phyloP scores from a whole-genome alignment of 2,329 filamentous ascomycete species.

The Fragosphaeria purpurea region DNA sequence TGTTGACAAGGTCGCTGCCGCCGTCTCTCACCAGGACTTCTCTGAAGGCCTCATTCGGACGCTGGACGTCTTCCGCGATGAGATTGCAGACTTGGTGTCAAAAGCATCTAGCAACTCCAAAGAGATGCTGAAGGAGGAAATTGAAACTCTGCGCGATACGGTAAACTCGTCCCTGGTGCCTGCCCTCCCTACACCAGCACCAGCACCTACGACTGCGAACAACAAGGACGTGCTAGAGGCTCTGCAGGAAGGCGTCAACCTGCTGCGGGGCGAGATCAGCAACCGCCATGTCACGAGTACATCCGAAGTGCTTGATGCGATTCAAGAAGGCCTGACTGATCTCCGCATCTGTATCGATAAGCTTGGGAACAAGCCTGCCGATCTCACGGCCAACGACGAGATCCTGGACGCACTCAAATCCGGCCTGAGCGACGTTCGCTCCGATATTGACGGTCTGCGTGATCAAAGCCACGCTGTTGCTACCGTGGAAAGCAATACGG shows the following conservation, averaged over 20 bases:
- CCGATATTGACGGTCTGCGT: constrained; percentile 72
- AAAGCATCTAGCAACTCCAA: constrained; percentile 41
- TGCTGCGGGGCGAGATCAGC: constrained; percentile 63
- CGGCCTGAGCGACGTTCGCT: constrained; percentile 65
- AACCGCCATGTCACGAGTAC: constrained; percentile 59
- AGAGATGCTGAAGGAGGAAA: constrained; percentile 69
- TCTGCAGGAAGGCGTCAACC: constrained; percentile 62
- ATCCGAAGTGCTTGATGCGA: constrained; percentile 77
- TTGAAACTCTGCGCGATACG: constrained; percentile 70
- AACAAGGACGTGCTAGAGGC: constrained; percentile 61
- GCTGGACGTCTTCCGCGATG: constrained; percentile 56
- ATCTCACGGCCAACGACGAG: constrained; percentile 78
- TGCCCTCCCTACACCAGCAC: constrained; percentile 32
- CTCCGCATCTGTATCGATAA: constrained; percentile 68
- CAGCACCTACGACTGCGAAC: constrained; percentile 21
- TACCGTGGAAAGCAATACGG: constrained; percentile 38
- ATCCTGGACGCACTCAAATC: constrained; percentile 78
- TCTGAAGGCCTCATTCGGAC: constrained; percentile 56
- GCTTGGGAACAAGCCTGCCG: constrained; percentile 66
- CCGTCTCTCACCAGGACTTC: constrained; percentile 66
- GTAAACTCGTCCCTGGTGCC: constrained; percentile 62
- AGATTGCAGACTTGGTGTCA: constrained; percentile 53
- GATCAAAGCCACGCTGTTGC: constrained; percentile 44
- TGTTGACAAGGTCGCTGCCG: constrained; percentile 60
- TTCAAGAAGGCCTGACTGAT: constrained; percentile 78